Evolutionary conservation across 192 early-diverging fungal species (phyloP).

Genomic region (Coemansia sp.): DNA sequence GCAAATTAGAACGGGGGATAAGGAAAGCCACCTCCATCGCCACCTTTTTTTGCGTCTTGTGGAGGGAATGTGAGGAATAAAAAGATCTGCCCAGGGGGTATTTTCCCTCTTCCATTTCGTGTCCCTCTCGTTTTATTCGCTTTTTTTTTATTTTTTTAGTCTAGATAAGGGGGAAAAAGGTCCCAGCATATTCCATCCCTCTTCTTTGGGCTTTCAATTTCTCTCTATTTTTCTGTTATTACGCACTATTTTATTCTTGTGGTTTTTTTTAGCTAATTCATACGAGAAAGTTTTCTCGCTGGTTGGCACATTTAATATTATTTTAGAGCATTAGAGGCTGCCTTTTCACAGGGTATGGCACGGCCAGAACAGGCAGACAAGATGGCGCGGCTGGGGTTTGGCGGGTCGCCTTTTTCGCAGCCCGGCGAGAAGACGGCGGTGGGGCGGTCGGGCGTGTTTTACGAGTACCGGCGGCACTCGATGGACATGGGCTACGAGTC

Average conservation of each 20-base stretch:
- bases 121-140: not conserved
- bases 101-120: not conserved
- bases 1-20: not conserved
- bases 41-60: conserved; percentile 3
- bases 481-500: conserved; percentile 32
- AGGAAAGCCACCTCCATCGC: conserved; percentile 11
- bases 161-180: too few species aligned
- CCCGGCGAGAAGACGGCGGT: conserved; percentile 42
- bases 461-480: conserved; percentile 45
- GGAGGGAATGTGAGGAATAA: not conserved
- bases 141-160: not conserved
- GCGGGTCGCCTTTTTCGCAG: conserved; percentile 43
- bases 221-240: not conserved
- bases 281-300: not conserved
- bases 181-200: not conserved
- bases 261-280: conserved; percentile 7
- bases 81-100: conserved; percentile 4
- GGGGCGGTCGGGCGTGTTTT: conserved; percentile 41
- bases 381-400: conserved; percentile 37
- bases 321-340: not conserved
- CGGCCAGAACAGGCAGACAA: conserved; percentile 41
- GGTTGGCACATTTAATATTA: not conserved
- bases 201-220: not conserved
- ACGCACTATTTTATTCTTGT: conserved; percentile 10
- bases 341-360: conserved; percentile 11